Evolutionary conservation across 257 asterid genomes (phyloP).

Genomic region (Coffea eugenioides): DNA sequence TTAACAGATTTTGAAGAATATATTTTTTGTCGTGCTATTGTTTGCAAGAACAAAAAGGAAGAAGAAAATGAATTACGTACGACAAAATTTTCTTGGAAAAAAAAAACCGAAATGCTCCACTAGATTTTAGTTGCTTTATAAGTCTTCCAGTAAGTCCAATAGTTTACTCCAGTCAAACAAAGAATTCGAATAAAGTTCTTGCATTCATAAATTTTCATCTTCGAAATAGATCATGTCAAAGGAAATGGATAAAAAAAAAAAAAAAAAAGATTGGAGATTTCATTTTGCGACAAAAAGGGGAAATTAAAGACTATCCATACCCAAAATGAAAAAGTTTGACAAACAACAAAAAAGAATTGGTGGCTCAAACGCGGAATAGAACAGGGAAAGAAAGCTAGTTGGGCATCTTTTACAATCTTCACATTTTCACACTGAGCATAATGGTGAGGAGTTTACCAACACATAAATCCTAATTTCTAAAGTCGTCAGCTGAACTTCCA

Average conservation of each 20-base stretch:
- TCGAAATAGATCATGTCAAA: background rate
- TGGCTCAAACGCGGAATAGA: constrained; percentile 18
- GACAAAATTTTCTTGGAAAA: background rate
- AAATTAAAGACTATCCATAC: background rate
- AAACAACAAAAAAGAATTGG: background rate
- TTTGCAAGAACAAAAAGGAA: background rate
- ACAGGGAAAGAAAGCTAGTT: too few species aligned
- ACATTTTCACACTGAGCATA: constrained; percentile 16
- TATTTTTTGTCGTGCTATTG: too few species aligned
- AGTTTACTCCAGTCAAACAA: background rate
- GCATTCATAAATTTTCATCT: background rate
- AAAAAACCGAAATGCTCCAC: background rate
- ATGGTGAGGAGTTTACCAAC: too few species aligned
- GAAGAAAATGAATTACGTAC: background rate
- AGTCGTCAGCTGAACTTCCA: background rate
- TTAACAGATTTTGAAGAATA: too few species aligned
- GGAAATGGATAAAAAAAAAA: background rate
- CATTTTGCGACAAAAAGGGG: background rate
- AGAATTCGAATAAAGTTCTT: background rate
- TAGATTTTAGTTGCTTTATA: background rate
- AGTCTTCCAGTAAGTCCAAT: background rate
- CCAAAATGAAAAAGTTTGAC: constrained; percentile 3
- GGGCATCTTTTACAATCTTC: constrained; percentile 11
- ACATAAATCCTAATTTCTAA: background rate
- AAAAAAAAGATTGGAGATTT: background rate